A percentile compares a stretch with the other conserved stretches of the same genome.
phyloP scores from a whole-genome alignment of 2,329 filamentous ascomycete genomes.

The Microcera coccophila region DNA sequence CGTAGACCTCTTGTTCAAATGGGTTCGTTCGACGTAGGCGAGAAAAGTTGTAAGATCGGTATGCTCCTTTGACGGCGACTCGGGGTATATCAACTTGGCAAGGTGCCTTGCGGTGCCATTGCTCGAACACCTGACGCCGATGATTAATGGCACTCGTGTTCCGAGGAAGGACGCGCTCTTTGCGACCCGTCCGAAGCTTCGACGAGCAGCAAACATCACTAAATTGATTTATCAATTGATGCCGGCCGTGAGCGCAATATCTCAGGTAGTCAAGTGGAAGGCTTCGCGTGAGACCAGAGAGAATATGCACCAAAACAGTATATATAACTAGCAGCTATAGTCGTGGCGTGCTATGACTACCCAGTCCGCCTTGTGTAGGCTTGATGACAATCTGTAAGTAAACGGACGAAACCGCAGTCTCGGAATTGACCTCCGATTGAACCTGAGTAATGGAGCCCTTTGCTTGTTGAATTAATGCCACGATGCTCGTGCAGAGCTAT shows the following conservation, averaged over 20 bases:
- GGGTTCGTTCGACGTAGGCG: slow-evolving; percentile 55
- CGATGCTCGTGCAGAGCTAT: no score
- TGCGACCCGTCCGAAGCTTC: slow-evolving; percentile 5
- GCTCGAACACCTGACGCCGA: slow-evolving; percentile 9
- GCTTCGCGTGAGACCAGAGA: not conserved
- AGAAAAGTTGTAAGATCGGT: slow-evolving; percentile 62
- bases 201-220: slow-evolving; percentile 15
- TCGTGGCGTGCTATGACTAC: no score
- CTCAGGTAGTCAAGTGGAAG: not conserved
- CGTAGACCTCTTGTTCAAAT: slow-evolving; percentile 53
- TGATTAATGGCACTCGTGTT: not conserved
- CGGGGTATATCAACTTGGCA: slow-evolving; percentile 38
- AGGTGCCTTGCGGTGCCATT: slow-evolving; percentile 1
- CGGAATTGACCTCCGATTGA: no score
- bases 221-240: slow-evolving; percentile 1
- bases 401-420: no score
- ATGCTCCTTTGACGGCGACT: slow-evolving; percentile 50
- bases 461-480: no score
- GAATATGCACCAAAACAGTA: not conserved
- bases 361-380: no score
- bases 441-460: no score
- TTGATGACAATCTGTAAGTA: no score
- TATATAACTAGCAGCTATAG: not conserved
- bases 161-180: not conserved
- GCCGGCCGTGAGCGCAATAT: not conserved